Base-by-base conservation (phyloP, 1,139 yeast genomes). In the Taiozyma sp. region DNA sequence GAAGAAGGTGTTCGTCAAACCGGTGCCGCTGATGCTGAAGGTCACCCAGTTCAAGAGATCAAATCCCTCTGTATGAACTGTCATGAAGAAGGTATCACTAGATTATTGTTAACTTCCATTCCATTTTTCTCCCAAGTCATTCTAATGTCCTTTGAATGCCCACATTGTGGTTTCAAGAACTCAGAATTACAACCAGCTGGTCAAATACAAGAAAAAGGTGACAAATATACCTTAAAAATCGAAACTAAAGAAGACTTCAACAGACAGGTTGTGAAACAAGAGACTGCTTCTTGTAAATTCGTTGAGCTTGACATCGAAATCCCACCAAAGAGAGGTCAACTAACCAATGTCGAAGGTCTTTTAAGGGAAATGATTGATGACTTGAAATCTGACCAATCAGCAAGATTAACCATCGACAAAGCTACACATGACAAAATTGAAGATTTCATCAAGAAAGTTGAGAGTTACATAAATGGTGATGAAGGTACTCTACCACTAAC, bases 61-160 rank as follows among this genome's bases (percentile, higher is more conserved):
- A 95, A 91, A 66, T 89, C 97, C 21, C 72, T 91, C 49, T 95
- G 99, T 73, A 91, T 95, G 96, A 88, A 89, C 72, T 95, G 99
- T 69, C 89, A 85, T 58, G 73, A 91, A 60, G 77, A 82, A 53
- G 99, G 99, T 54, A 75, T 75, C 47, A 93, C 99, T 16, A 75
- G 95, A 60, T 68, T 95, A 68, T 74, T 95, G 49, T 74, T 95
- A 63, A 93, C 99, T 16, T 76, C 83, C 54, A 95, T 95, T 60
- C 99, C 99, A 13, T 90, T 75, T 63, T 95, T 95, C 72, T 76
- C 93, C 60, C 98, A 95, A 68, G 82, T 95, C 53, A 88, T 95
- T 52, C 69, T 95, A 55, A 93, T 93, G 96, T 91, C 98, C 2
- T 95, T 95, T 68, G 88, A 83, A 58, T 95, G 99, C 70, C 93